A percentile compares a stretch with the other conserved stretches of the same genome.
Conservation (phyloP, 495 filamentous ascomycete genomes). For the Aspergillus heteromorphus region DNA sequence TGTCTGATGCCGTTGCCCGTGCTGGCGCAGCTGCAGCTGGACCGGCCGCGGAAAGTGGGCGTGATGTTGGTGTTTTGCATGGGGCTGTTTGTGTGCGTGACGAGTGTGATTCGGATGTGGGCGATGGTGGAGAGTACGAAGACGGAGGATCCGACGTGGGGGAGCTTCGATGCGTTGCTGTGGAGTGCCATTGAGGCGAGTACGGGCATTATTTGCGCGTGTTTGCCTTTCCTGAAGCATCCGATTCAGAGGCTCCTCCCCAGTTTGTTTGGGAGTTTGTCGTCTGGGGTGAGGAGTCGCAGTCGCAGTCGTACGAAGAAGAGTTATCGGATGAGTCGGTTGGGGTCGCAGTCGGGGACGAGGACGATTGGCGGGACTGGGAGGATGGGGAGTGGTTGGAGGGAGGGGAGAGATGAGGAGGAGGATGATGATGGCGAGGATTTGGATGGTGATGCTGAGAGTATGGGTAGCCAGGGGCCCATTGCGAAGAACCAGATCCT, state of each 20-base stretch:
- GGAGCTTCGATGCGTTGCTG: conserved; percentile 10
- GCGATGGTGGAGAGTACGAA: conserved; percentile 20
- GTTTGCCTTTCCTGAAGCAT: conserved; percentile 27
- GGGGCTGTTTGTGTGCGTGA: conserved; percentile 28
- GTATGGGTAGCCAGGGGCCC: conserved; percentile 11
- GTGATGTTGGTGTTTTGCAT: conserved; percentile 31
- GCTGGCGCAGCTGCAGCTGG: conserved; percentile 33
- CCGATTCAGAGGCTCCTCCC: conserved; percentile 27
- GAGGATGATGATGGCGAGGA: background rate
- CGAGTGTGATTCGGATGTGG: conserved; percentile 23
- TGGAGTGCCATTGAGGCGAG: conserved; percentile 27
- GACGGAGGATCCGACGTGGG: conserved; percentile 18
- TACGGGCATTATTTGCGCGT: conserved; percentile 22
- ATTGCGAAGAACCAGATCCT: conserved; percentile 15
- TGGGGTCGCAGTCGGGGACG: conserved; percentile 7
- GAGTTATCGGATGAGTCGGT: conserved; percentile 7
- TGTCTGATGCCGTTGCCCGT: conserved; percentile 36
- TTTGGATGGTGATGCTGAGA: conserved; percentile 5
- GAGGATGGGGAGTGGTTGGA: background rate
- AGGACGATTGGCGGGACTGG: background rate
- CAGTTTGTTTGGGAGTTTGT: conserved; percentile 15
- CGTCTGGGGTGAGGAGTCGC: conserved; percentile 2
- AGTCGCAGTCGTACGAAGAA: conserved; percentile 2
- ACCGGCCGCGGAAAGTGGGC: conserved; percentile 30
- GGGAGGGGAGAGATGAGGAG: background rate